Evolutionary conservation across 768 basidiomycete species (phyloP).

Genomic region (Coprinopsis strossmayeri): DNA sequence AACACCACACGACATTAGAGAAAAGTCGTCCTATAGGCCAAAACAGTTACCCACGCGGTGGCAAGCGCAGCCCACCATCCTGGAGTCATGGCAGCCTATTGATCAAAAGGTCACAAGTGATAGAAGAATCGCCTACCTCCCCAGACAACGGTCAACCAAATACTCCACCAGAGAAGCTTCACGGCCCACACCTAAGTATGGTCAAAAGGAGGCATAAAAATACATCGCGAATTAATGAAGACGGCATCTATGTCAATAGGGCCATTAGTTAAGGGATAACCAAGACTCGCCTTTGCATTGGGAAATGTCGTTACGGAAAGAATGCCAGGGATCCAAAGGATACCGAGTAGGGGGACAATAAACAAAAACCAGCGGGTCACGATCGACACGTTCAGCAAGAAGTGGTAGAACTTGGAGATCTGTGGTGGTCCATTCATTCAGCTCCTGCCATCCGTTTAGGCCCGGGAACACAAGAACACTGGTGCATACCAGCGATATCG

Average conservation of each 20-base stretch:
- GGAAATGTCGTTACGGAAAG: conserved; percentile 46
- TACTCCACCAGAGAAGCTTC: conserved; percentile 69
- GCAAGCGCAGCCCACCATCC: conserved; percentile 81
- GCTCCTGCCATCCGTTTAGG: too few relatives aligned
- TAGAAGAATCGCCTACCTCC: conserved; percentile 36
- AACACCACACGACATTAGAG: conserved; percentile 8
- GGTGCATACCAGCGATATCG: too few relatives aligned
- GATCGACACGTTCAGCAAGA: conserved; percentile 69
- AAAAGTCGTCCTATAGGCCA: neutral
- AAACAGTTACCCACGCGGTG: conserved; percentile 40
- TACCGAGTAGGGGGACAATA: conserved; percentile 64
- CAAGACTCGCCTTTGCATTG: conserved; percentile 40
- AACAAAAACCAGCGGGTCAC: conserved; percentile 75
- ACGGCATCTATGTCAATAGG: too few relatives aligned
- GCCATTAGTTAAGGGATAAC: too few relatives aligned
- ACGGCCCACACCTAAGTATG: conserved; percentile 61
- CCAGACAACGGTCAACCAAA: conserved; percentile 82
- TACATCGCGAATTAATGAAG: too few relatives aligned
- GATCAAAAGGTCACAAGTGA: neutral
- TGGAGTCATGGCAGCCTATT: conserved; percentile 15
- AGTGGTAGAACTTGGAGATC: conserved; percentile 63
- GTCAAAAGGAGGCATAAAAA: too few relatives aligned
- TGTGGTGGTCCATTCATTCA: conserved; percentile 18
- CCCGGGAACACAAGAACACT: too few relatives aligned
- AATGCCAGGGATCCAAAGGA: conserved; percentile 74